These are phyloP conservation scores for Colletotrichum tanaceti DNA, from an alignment of 2,329 filamentous ascomycete genomes.

Conservation along the genomic window DNA sequence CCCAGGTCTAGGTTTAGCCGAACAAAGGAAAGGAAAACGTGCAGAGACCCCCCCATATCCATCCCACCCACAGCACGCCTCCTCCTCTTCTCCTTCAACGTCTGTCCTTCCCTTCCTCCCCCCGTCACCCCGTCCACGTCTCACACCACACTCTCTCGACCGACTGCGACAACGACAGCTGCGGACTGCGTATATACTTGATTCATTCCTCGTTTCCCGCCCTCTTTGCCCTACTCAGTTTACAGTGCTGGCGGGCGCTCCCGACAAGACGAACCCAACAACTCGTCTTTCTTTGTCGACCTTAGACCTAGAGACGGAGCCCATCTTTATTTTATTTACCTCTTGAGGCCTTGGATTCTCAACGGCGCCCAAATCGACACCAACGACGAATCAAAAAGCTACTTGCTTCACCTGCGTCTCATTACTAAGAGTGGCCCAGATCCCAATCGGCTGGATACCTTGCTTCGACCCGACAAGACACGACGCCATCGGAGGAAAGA, in stretches of 20 bases:
- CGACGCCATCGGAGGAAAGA: background rate
- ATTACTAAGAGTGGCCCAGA: conserved; percentile 14
- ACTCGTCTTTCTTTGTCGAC: conserved; percentile 21
- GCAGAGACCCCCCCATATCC: conserved; percentile 8
- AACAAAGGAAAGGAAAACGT: conserved; percentile 40
- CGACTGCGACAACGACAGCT: background rate
- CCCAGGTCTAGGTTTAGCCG: conserved; percentile 16
- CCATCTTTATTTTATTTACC: conserved; percentile 27
- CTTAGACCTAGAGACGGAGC: conserved; percentile 8
- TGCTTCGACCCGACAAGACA: conserved; percentile 31
- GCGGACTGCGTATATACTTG: conserved; percentile 33
- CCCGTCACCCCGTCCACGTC: conserved; percentile 4
- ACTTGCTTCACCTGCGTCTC: conserved; percentile 6
- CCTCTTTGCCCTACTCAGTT: conserved; percentile 13
- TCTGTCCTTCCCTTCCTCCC: conserved; percentile 7
- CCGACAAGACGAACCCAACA: conserved; percentile 36
- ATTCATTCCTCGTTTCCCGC: conserved; percentile 35
- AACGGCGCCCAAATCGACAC: conserved; percentile 16
- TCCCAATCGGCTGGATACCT: conserved; percentile 32
- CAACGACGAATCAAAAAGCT: conserved; percentile 3
- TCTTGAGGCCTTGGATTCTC: conserved; percentile 8
- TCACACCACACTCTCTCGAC: background rate
- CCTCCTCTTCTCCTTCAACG: conserved; percentile 10
- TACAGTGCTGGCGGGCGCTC: conserved; percentile 40
- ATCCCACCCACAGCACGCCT: conserved; percentile 16